Evolutionary conservation across 371 early-diverging fungal species (phyloP).

Genomic region (Smittium culicis): DNA sequence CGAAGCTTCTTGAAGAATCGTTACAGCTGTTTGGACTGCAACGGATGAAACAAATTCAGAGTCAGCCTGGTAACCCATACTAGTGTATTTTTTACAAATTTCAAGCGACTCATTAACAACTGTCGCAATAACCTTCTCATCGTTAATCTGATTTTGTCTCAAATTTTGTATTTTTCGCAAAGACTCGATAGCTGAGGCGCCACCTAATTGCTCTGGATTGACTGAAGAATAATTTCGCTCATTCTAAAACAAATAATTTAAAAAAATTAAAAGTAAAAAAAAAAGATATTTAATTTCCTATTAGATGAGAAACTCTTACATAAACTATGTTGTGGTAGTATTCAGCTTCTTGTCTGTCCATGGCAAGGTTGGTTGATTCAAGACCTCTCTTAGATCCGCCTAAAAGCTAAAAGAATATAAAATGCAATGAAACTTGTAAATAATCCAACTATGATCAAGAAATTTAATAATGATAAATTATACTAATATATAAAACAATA

Average conservation of each 20-base stretch:
- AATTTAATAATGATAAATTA: neutral
- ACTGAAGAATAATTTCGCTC: neutral
- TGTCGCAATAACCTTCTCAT: conserved; percentile 6
- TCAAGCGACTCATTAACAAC: neutral
- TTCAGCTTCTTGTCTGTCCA: conserved; percentile 6
- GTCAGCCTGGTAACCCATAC: neutral
- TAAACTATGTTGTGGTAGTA: neutral
- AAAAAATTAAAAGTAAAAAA: neutral
- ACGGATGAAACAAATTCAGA: neutral
- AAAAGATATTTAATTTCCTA: neutral
- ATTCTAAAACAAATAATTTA: neutral
- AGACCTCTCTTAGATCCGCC: conserved; percentile 1
- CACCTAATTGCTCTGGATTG: conserved; percentile 1
- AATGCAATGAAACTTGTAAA: neutral
- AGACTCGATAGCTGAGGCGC: neutral
- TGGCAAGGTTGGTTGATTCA: neutral
- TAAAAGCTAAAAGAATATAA: neutral
- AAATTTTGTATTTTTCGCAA: conserved; percentile 6
- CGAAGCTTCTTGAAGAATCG: neutral
- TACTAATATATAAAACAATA: neutral
- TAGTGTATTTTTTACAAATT: neutral
- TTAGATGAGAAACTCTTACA: conserved; percentile 11
- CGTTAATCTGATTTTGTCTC: neutral
- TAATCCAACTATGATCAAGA: neutral
- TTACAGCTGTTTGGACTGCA: conserved; percentile 6